Evolutionary conservation across 2,329 filamentous ascomycete species (phyloP).

Genomic region (Celoporthe dispersa): DNA sequence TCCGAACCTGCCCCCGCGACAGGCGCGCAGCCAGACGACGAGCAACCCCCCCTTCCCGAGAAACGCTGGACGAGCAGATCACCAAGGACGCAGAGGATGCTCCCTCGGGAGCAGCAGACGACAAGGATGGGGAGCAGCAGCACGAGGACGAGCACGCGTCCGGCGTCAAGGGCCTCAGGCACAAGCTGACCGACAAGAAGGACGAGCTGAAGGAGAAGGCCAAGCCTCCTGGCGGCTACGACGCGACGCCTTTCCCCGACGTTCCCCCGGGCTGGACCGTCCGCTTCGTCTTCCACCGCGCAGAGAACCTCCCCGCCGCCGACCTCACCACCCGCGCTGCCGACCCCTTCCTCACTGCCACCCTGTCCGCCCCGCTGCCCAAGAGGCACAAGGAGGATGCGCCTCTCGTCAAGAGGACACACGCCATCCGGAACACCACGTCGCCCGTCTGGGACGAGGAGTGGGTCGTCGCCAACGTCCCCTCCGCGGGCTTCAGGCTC

Average conservation of each 20-base stretch:
- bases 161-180: constrained; percentile 37
- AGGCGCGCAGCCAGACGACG: not conserved
- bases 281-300: constrained; percentile 82
- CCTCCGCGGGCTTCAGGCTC: constrained; percentile 77
- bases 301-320: constrained; percentile 78
- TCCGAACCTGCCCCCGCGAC: constrained; percentile 6
- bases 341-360: constrained; percentile 81
- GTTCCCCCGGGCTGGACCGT: constrained; percentile 81
- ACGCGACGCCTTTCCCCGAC: constrained; percentile 75
- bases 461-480: constrained; percentile 89
- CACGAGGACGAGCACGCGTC: not conserved
- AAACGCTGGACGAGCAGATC: not conserved
- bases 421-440: constrained; percentile 71
- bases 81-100: not conserved
- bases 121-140: not conserved
- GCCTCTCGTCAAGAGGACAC: constrained; percentile 72
- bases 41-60: not conserved
- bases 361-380: constrained; percentile 72
- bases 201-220: constrained; percentile 45
- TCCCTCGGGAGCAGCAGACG: not conserved
- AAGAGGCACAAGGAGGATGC: constrained; percentile 87
- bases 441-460: constrained; percentile 82
- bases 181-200: constrained; percentile 42
- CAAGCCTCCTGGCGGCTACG: constrained; percentile 76
- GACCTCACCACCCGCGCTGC: constrained; percentile 79